Evolutionary conservation across 768 basidiomycete species (phyloP).

Genomic region (Leccinellum albellum): DNA sequence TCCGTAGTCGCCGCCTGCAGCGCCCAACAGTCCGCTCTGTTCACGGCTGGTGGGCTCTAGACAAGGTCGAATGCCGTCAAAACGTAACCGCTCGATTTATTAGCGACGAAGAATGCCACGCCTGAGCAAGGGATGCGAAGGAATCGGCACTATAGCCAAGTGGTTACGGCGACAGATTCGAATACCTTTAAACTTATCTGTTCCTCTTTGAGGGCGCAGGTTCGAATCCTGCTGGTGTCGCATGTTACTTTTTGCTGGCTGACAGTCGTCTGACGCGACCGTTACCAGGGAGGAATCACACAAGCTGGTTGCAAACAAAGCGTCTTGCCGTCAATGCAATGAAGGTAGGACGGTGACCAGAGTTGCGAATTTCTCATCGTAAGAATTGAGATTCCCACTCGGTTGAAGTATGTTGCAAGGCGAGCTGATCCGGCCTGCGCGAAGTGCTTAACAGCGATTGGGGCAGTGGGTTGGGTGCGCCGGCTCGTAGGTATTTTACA

Average conservation of each 20-base stretch:
- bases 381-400: not conserved
- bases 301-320: not conserved
- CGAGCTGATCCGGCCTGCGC: not conserved
- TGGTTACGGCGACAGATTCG: constrained; percentile 78
- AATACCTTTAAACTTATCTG: constrained; percentile 41
- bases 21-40: not conserved
- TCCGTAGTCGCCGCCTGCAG: not conserved
- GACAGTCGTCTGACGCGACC: not conserved
- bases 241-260: constrained; percentile 11
- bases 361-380: not conserved
- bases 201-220: constrained; percentile 68
- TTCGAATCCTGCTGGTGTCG: constrained; percentile 68
- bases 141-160: constrained; percentile 58
- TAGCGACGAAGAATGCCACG: not conserved
- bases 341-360: not conserved
- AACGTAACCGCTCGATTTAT: too few species aligned
- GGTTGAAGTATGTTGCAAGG: not conserved
- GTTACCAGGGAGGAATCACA: not conserved
- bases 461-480: not conserved
- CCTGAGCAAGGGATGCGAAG: too few species aligned
- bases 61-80: too few species aligned
- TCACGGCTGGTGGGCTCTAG: not conserved
- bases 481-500: not conserved
- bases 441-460: not conserved
- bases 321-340: not conserved